Evolutionary conservation across 202 grass and related monocot genomes (phyloP).

Genomic region (Schoenoplectus tabernaemontani): DNA sequence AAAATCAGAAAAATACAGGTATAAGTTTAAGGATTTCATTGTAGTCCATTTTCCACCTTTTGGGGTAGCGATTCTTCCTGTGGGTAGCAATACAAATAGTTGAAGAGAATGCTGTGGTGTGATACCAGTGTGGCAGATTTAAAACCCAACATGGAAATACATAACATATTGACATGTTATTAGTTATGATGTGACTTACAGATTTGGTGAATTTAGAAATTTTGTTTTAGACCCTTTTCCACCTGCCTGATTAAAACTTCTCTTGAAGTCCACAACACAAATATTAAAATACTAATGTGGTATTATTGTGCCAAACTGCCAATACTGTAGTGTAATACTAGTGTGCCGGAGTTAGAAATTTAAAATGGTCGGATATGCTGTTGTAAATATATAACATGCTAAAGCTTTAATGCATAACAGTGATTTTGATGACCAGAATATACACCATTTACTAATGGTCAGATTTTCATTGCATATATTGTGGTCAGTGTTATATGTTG

Average conservation of each 20-base stretch:
- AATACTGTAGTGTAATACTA: background rate
- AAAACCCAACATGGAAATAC: background rate
- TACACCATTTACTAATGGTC: background rate
- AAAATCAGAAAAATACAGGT: constrained; percentile 65
- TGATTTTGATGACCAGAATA: background rate
- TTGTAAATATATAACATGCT: background rate
- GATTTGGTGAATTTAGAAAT: background rate
- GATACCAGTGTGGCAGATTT: background rate
- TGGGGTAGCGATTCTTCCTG: background rate
- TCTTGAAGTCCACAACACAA: background rate
- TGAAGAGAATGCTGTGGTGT: background rate
- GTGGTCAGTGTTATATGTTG: background rate
- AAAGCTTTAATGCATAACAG: background rate
- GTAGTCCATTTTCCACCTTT: background rate
- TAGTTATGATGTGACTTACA: background rate
- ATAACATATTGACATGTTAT: background rate
- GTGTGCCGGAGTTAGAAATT: background rate
- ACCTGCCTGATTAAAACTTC: background rate
- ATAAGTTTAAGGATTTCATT: background rate
- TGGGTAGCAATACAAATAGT: background rate
- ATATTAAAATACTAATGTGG: no score
- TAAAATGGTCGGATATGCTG: background rate
- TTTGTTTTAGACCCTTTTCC: background rate
- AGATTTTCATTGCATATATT: background rate
- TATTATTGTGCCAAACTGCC: no score